These are phyloP conservation scores for Phytophthora sojae DNA, from an alignment of 352 stramenopile genomes.

Conservation along the genomic window DNA sequence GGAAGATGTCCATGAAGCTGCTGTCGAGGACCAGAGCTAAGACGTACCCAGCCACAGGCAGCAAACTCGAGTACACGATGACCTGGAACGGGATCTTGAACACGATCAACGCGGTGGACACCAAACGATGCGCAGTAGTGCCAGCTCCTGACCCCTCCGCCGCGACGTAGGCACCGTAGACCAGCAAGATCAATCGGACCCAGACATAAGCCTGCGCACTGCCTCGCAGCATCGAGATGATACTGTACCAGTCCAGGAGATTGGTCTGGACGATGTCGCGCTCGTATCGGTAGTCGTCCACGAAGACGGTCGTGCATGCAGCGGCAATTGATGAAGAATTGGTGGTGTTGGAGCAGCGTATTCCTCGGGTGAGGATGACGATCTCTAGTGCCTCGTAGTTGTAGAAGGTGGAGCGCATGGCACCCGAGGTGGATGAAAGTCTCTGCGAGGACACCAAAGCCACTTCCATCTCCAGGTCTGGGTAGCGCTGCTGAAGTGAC, in stretches of 20 bases:
- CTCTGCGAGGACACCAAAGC: constrained; percentile 33
- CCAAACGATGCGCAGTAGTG: neutral
- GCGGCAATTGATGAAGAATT: neutral
- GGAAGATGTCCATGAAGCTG: constrained; percentile 46
- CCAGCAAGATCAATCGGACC: constrained; percentile 43
- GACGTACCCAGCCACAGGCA: constrained; percentile 51
- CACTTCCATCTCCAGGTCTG: constrained; percentile 37
- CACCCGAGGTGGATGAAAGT: constrained; percentile 17
- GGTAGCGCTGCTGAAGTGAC: constrained; percentile 30
- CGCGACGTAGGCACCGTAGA: constrained; percentile 13
- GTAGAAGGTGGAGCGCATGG: constrained; percentile 18
- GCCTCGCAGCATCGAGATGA: constrained; percentile 43
- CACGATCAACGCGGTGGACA: constrained; percentile 27
- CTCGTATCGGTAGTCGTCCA: constrained; percentile 71
- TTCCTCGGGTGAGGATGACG: constrained; percentile 42
- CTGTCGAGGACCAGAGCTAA: constrained; percentile 49
- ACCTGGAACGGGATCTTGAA: constrained; percentile 60
- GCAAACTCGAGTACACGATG: constrained; percentile 56
- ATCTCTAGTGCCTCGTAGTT: constrained; percentile 40
- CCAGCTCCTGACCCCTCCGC: neutral
- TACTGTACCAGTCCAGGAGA: constrained; percentile 39
- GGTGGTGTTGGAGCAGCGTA: constrained; percentile 13
- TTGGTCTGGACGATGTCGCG: constrained; percentile 46
- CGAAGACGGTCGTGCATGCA: constrained; percentile 40
- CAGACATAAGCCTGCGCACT: constrained; percentile 54